Conservation (phyloP, 2,329 filamentous ascomycete species). For the Phialophora tarda region DNA sequence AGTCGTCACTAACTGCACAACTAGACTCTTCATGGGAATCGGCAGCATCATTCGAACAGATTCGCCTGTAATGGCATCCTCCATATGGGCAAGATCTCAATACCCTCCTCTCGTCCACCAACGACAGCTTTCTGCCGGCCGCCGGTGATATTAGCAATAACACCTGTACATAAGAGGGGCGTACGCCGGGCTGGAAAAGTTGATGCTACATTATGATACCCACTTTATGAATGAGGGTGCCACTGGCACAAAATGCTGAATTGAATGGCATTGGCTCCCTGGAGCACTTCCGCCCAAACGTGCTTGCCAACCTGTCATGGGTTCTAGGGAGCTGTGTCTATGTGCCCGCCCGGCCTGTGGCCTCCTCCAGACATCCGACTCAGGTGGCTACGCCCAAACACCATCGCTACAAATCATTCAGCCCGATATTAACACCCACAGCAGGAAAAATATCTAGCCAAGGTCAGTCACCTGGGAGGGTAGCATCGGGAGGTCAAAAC, state of each 20-base stretch:
- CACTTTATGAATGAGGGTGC: slow-evolving; percentile 22
- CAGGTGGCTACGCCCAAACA: background rate
- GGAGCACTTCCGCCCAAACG: background rate
- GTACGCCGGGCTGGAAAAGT: slow-evolving; percentile 28
- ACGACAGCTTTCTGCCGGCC: slow-evolving; percentile 38
- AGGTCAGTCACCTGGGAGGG: slow-evolving; percentile 9
- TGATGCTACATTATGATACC: slow-evolving; percentile 32
- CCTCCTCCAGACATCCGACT: background rate
- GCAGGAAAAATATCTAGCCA: slow-evolving; percentile 75
- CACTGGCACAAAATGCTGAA: background rate
- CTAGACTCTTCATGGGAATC: slow-evolving; percentile 93
- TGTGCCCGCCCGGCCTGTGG: background rate
- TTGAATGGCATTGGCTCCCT: slow-evolving; percentile 5
- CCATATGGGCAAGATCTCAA: slow-evolving; percentile 76
- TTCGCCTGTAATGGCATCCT: slow-evolving; percentile 73
- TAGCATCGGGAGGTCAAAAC: slow-evolving; percentile 26
- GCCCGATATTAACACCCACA: slow-evolving; percentile 69
- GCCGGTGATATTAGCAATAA: background rate
- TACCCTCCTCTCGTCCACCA: slow-evolving; percentile 74
- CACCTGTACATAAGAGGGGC: slow-evolving; percentile 25
- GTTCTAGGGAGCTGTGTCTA: background rate
- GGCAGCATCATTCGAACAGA: slow-evolving; percentile 96
- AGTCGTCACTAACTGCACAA: slow-evolving; percentile 5
- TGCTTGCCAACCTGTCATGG: background rate
- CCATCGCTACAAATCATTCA: slow-evolving; percentile 21